Percentiles rank a stretch among this genome's conserved stretches.
Conservation (phyloP, 148 eudicot genomes). For the Fagopyrum esculentum region DNA sequence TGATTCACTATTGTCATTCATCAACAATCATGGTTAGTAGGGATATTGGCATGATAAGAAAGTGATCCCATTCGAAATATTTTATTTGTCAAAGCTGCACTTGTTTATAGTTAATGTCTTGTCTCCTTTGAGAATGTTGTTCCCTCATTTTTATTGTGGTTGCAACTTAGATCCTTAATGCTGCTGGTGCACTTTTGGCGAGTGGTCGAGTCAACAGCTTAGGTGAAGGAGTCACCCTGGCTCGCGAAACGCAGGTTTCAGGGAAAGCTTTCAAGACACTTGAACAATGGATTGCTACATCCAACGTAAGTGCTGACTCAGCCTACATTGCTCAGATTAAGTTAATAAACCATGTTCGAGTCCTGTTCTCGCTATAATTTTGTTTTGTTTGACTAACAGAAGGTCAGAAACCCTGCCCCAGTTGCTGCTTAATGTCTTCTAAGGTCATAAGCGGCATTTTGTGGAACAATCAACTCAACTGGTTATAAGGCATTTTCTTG, state of each 20-base stretch:
- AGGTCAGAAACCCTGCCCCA: neutral
- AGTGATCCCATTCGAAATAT: too few relatives aligned
- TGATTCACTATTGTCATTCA: too few relatives aligned
- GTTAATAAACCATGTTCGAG: neutral
- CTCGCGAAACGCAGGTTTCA: slow-evolving; percentile 70
- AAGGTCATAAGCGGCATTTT: neutral
- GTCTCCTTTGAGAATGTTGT: too few relatives aligned
- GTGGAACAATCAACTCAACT: neutral
- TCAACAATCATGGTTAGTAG: neutral
- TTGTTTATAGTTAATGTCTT: neutral
- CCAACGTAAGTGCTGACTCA: slow-evolving; percentile 44
- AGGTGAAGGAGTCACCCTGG: slow-evolving; percentile 69
- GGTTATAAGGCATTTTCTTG: neutral
- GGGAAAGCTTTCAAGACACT: slow-evolving; percentile 75
- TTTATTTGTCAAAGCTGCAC: neutral
- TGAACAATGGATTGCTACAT: slow-evolving; percentile 55
- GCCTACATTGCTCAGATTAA: neutral
- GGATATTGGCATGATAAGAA: too few relatives aligned
- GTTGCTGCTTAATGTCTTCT: neutral
- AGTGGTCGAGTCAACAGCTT: slow-evolving; percentile 55
- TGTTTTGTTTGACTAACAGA: neutral
- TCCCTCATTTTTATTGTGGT: too few relatives aligned
- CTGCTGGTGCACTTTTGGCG: slow-evolving; percentile 87
- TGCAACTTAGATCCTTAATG: slow-evolving; percentile 59
- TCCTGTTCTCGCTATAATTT: neutral